Evolutionary conservation across 2,329 filamentous ascomycete species (phyloP), one percentile per base, ranked within the genome.

Genomic region (Neofusicoccum umdonicola): DNA sequence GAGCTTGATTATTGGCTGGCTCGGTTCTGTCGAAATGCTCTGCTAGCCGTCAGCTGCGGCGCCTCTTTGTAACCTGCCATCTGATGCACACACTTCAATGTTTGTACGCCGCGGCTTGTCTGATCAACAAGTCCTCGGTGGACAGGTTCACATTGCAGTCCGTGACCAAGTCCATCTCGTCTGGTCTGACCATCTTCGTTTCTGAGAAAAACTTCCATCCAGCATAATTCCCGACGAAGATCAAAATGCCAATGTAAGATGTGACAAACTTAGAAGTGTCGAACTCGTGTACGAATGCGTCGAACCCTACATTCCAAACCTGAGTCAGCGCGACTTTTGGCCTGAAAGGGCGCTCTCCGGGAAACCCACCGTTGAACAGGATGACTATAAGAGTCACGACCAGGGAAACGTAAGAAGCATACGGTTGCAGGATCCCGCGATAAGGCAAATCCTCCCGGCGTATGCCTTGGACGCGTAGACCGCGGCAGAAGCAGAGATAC

Each of bases 401-500:
- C 0, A 80, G 63, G 0, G 74, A 74, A 41, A 76, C 69, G 51
- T 78, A 82, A 0, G 77, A 74, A 3, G 75, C 73, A 48, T 74
- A 82, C 0, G 80, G 80, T 60, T 81, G 75, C 8, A 81, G 66
- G 1, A 70, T 67, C 22, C 76, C 78, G 5, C 71, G 67, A 60
- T 81, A 82, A 1, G 79, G 79, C 62, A 82, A 71, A 17, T 69
- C 66, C 5, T 67, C 62, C 1, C 74, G 68, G 0, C 73, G 65
- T 13, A 81, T 74, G 12, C 73, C 73, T 67, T 81, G 80, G 0
- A 71, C 77, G 62, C 73, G 73, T 64, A 79, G 45, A 4, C 66
- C 80, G 6, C 71, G 67, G 19, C 74, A 72, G 69, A 82, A 81
- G 12, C 68, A 69, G 5, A 82, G 70, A 67, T 81, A 79, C 15